Evolutionary conservation across 257 asterid species (phyloP).

Genomic region (Solanum sitiens): DNA sequence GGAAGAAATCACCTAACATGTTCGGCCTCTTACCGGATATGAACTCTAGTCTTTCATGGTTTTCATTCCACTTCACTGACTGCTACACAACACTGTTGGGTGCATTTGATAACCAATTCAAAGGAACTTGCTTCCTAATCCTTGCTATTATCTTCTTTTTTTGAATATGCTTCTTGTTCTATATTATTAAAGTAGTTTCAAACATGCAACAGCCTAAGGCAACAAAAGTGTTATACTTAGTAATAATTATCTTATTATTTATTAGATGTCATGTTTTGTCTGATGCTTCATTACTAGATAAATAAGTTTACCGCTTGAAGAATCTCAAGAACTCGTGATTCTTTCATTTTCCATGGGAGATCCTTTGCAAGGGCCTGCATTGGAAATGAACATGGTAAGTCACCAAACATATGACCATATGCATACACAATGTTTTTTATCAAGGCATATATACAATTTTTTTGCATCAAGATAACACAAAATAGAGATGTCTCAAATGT

Average conservation of each 20-base stretch:
- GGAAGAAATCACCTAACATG: not conserved
- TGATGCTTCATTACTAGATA: not conserved
- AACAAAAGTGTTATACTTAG: not conserved
- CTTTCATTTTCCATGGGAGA: slow-evolving; percentile 88
- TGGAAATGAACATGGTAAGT: not conserved
- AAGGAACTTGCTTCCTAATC: not conserved
- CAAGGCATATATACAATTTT: not conserved
- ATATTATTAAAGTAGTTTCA: not conserved
- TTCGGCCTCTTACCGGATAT: not conserved
- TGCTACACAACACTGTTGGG: not conserved
- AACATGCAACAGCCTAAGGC: not conserved
- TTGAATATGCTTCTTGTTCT: not conserved
- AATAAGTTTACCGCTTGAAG: slow-evolving; percentile 63
- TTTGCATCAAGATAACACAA: not conserved
- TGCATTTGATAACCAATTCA: not conserved
- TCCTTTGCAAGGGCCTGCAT: slow-evolving; percentile 79
- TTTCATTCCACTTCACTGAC: not conserved
- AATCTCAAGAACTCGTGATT: slow-evolving; percentile 66
- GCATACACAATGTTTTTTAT: not conserved
- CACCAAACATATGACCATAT: not conserved
- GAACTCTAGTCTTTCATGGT: not conserved
- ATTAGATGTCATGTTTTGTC: not conserved
- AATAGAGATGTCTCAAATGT: not conserved
- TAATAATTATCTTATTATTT: not conserved
- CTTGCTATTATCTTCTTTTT: not conserved